These are phyloP conservation scores for bread wheat (Triticum aestivum) DNA, from an alignment of 176 grass and related monocot species.

Conservation along the genomic window DNA sequence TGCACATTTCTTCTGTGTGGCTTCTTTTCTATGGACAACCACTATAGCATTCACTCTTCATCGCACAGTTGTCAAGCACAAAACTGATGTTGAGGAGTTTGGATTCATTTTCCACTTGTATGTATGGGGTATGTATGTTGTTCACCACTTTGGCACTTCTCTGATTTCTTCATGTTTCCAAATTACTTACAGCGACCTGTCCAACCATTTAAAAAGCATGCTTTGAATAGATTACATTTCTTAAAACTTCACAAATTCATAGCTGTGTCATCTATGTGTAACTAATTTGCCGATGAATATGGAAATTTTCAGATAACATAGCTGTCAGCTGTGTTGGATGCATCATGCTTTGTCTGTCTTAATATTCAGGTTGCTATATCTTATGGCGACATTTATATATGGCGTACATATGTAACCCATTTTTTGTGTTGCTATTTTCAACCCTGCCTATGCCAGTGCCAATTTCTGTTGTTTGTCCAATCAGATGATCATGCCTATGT, in stretches of 20 bases:
- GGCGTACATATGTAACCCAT: background rate
- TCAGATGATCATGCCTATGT: slow-evolving; percentile 15
- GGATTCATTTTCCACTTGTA: slow-evolving; percentile 91
- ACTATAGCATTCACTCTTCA: slow-evolving; percentile 94
- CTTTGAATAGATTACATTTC: background rate
- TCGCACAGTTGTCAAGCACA: slow-evolving; percentile 94
- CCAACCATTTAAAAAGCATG: background rate
- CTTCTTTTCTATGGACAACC: slow-evolving; percentile 97
- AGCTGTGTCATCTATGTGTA: slow-evolving; percentile 1
- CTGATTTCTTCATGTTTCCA: background rate
- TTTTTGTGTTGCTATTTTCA: background rate
- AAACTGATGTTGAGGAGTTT: slow-evolving; percentile 96
- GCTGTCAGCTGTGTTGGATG: background rate
- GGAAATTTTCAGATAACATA: background rate
- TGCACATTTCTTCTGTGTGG: slow-evolving; percentile 90
- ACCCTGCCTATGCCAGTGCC: background rate
- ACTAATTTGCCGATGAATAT: background rate
- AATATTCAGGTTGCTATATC: background rate
- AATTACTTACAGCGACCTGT: slow-evolving; percentile 27
- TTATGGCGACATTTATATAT: background rate
- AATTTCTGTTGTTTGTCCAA: slow-evolving; percentile 24
- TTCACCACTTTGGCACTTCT: background rate
- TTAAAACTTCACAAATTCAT: background rate
- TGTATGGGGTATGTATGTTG: slow-evolving; percentile 77
- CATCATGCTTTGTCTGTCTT: too few relatives aligned